Evolutionary conservation across 2,329 filamentous ascomycete species (phyloP), one percentile per base, ranked within the genome.

Genomic region (Cercospora citrullina): DNA sequence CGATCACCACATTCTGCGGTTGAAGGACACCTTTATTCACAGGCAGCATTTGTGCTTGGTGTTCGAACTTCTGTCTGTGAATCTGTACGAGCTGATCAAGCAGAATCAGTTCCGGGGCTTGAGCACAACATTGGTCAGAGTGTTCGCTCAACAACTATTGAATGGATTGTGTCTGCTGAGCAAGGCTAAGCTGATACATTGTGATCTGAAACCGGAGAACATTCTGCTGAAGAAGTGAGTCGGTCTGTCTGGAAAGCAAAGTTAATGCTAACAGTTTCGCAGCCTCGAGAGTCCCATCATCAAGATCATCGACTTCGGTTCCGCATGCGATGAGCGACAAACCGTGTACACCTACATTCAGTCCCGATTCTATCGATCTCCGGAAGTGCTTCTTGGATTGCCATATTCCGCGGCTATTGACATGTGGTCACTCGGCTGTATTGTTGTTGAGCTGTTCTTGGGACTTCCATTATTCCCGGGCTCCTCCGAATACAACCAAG

Each of bases 311-410:
- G 95, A 99, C 85, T 99, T 99, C 78, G 95, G 95, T 53, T 99
- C 95, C 42, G 95, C 95, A 14, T 99, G 95, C 80, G 95, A 99
- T 79, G 95, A 99, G 81, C 90, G 95, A 61, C 95, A 99, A 79
- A 99, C 95, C 0, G 95, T 99, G 30, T 99, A 99, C 80, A 99
- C 95, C 5, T 99, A 99, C 79, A 99, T 99, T 69, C 95, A 99
- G 80, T 99, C 95, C 9, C 87, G 95, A 74, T 99, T 99, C 81
- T 99, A 99, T 81, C 90, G 95, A 71, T 99, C 95, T 0, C 95
- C 95, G 1, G 95, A 99, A 79, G 95, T 99, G 12, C 81, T 99
- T 42, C 84, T 99, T n/a, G 95, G 95, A 4, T 83, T 99, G 59
- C 95, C 95, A 28, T 99, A 99, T 79, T 98, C 95, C 14, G 97